Conservation (phyloP, 75 land plant genomes). For the Gnetum montanum region DNA sequence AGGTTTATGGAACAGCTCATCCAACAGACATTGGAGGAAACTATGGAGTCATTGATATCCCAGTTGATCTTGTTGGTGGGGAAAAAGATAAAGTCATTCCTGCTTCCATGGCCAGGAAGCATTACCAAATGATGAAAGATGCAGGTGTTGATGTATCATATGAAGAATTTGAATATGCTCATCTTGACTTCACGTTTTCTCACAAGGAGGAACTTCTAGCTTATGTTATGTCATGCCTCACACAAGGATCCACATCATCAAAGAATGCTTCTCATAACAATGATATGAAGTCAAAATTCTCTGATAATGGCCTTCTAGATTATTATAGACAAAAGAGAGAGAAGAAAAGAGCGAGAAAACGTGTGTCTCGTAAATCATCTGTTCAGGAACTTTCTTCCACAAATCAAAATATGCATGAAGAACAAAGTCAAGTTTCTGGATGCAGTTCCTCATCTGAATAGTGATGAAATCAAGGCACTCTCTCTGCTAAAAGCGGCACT, state of each 20-base stretch:
- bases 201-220: constrained; percentile 65
- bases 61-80: constrained; percentile 89
- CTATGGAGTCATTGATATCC: constrained; percentile 77
- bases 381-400: neutral
- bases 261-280: neutral
- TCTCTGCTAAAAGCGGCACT: too few relatives aligned
- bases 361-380: neutral
- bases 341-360: neutral
- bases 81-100: constrained; percentile 68
- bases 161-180: constrained; percentile 85
- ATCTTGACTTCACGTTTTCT: constrained; percentile 59
- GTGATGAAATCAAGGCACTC: too few relatives aligned
- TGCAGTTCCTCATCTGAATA: constrained; percentile 11
- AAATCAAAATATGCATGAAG: neutral
- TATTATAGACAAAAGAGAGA: constrained; percentile 4
- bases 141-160: constrained; percentile 65
- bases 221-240: constrained; percentile 55
- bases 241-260: constrained; percentile 14
- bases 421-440: constrained; percentile 4
- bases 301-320: neutral
- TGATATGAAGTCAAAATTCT: neutral
- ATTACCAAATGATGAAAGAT: constrained; percentile 62
- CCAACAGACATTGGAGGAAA: constrained; percentile 72
- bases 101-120: constrained; percentile 79
- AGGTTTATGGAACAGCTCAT: constrained; percentile 58